Conservation (phyloP, 2,329 filamentous ascomycete genomes). For the Trichoderma atroviride region DNA sequence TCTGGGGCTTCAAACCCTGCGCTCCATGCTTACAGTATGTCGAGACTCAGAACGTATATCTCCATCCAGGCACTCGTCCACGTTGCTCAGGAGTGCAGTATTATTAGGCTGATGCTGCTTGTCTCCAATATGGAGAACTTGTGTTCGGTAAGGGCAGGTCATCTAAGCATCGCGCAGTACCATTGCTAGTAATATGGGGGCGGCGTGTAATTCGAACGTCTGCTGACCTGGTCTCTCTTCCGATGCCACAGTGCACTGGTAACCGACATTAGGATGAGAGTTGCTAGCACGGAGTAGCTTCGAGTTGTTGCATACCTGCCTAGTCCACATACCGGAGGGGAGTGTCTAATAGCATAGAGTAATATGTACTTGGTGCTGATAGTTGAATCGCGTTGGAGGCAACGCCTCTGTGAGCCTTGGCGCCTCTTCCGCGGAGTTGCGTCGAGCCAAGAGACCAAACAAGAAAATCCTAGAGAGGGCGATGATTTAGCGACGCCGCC, state of each 20-base stretch:
- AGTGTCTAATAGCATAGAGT: constrained; percentile 15
- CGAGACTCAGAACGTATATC: neutral
- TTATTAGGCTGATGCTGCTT: constrained; percentile 16
- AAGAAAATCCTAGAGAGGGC: constrained; percentile 29
- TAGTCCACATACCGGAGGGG: constrained; percentile 2
- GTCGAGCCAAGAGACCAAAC: constrained; percentile 17
- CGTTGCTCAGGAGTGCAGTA: constrained; percentile 8
- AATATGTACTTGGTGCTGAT: neutral
- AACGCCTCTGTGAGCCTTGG: constrained; percentile 4
- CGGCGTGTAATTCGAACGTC: constrained; percentile 6
- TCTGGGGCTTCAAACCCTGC: neutral
- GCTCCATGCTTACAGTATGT: constrained; percentile 3
- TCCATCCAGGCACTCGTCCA: constrained; percentile 3
- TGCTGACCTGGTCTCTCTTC: constrained; percentile 17
- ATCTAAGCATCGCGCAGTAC: neutral
- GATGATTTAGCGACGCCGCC: constrained; percentile 16
- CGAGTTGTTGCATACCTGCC: neutral
- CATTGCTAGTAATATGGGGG: neutral
- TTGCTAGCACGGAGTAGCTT: neutral
- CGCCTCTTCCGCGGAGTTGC: constrained; percentile 29
- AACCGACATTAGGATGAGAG: neutral
- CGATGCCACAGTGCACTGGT: constrained; percentile 4
- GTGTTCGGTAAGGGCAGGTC: constrained; percentile 12
- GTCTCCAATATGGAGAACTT: neutral
- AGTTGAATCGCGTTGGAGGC: neutral